Evolutionary conservation across 306 rosid genomes (phyloP).

Genomic region (Acacia melanoxylon): DNA sequence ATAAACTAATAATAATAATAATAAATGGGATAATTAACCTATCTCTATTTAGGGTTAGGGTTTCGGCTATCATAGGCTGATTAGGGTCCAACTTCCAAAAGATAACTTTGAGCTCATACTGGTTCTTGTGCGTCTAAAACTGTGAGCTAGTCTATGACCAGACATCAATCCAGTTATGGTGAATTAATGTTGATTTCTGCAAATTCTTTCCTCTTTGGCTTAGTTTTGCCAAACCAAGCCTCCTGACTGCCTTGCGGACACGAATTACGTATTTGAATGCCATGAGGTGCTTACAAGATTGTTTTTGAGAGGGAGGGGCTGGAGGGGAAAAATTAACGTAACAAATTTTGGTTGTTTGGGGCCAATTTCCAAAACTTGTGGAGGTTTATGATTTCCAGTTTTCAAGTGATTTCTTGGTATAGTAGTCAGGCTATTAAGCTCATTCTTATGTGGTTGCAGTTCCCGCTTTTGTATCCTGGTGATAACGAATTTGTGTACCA

Average conservation of each 20-base stretch:
- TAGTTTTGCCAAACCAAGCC: not conserved
- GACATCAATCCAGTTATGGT: not conserved
- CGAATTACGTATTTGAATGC: not conserved
- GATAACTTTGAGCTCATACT: not conserved
- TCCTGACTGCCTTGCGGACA: not conserved
- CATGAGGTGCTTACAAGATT: not conserved
- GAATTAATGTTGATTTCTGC: not conserved
- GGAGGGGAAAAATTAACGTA: not conserved
- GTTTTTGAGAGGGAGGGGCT: not conserved
- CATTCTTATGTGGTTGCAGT: constrained; percentile 52
- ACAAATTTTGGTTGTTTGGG: not conserved
- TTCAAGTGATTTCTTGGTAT: not conserved
- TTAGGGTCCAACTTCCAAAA: too few species aligned
- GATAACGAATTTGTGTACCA: constrained; percentile 74
- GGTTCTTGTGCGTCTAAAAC: not conserved
- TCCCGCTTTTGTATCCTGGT: constrained; percentile 71
- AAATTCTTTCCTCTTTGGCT: not conserved
- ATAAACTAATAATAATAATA: too few species aligned
- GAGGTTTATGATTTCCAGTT: not conserved
- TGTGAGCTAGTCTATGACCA: too few species aligned
- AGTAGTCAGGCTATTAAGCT: constrained; percentile 5
- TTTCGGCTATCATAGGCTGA: too few species aligned
- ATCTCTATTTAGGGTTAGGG: too few species aligned
- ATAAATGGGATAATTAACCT: too few species aligned
- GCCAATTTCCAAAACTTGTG: not conserved